A percentile compares a stretch with the other conserved stretches of the same genome.
Conservation (phyloP, 768 basidiomycete species). For the Termitomyces sp. region DNA sequence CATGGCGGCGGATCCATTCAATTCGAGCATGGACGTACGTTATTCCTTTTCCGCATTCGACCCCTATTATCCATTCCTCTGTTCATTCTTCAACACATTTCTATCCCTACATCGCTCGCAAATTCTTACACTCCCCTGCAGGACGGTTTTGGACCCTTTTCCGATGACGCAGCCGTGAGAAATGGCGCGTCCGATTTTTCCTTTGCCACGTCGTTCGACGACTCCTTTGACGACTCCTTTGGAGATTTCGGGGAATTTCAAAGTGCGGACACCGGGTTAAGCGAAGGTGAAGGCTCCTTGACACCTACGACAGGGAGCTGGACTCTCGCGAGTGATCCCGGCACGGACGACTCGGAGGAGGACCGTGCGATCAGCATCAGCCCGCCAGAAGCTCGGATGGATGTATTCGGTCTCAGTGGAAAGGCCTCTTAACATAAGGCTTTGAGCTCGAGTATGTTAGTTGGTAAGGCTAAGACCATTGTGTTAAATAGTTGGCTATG, state of each 20-base stretch:
- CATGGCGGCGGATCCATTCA: constrained; percentile 46
- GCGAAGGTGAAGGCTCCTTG: constrained; percentile 30
- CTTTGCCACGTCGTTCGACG: constrained; percentile 57
- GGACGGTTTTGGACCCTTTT: constrained; percentile 79
- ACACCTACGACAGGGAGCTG: constrained; percentile 69
- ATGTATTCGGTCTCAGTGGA: background rate
- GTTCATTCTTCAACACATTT: background rate
- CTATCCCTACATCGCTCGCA: background rate
- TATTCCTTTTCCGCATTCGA: background rate
- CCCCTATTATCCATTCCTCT: background rate
- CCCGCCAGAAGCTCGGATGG: constrained; percentile 3
- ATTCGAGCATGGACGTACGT: constrained; percentile 47
- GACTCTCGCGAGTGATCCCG: constrained; percentile 51
- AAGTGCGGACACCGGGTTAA: constrained; percentile 22
- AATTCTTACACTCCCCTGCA: constrained; percentile 19
- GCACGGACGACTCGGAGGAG: constrained; percentile 22
- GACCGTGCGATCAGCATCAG: constrained; percentile 9
- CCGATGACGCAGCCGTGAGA: constrained; percentile 45
- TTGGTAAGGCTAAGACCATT: background rate
- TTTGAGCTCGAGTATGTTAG: background rate
- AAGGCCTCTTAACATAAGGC: background rate
- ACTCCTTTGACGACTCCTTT: constrained; percentile 61
- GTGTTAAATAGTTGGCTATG: background rate
- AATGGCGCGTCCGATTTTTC: constrained; percentile 42
- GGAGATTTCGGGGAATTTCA: constrained; percentile 84